Conservation (phyloP, 495 filamentous ascomycete species). For the Cercophora sp. region DNA sequence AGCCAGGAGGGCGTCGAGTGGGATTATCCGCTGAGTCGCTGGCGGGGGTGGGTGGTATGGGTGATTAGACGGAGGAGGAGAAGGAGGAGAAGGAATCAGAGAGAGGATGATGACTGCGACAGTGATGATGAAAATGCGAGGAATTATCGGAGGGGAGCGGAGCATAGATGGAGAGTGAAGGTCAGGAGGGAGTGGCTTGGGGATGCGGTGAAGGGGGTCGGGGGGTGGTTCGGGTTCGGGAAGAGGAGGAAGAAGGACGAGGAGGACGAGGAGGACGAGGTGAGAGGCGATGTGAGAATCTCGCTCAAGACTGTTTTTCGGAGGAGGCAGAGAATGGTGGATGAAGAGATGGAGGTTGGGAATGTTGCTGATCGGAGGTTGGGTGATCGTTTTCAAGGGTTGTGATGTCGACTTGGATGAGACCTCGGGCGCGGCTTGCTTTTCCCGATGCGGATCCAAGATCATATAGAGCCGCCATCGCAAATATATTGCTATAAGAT, state of each 20-base stretch:
- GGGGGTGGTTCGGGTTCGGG: neutral
- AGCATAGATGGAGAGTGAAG: neutral
- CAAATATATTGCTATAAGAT: too few relatives aligned
- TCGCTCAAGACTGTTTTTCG: neutral
- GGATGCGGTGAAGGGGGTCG: neutral
- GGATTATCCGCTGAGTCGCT: constrained; percentile 12
- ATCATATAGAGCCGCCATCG: too few relatives aligned
- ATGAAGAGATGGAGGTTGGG: neutral
- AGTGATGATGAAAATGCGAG: neutral
- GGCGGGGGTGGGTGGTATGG: neutral
- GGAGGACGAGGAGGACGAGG: too few relatives aligned
- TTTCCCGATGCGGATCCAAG: too few relatives aligned
- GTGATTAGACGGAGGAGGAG: neutral
- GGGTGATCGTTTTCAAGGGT: too few relatives aligned
- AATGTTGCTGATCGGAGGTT: neutral
- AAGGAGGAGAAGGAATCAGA: neutral
- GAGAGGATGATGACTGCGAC: neutral
- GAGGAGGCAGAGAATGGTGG: neutral
- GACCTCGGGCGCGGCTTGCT: too few relatives aligned
- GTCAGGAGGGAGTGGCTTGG: constrained; percentile 1
- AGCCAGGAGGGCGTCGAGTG: constrained; percentile 8
- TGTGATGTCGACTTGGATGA: too few relatives aligned
- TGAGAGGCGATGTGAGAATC: too few relatives aligned
- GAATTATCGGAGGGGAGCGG: neutral
- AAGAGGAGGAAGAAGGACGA: neutral